phyloP scores from a whole-genome alignment of 2,329 filamentous ascomycete species.

The Ophiocordyceps australis region DNA sequence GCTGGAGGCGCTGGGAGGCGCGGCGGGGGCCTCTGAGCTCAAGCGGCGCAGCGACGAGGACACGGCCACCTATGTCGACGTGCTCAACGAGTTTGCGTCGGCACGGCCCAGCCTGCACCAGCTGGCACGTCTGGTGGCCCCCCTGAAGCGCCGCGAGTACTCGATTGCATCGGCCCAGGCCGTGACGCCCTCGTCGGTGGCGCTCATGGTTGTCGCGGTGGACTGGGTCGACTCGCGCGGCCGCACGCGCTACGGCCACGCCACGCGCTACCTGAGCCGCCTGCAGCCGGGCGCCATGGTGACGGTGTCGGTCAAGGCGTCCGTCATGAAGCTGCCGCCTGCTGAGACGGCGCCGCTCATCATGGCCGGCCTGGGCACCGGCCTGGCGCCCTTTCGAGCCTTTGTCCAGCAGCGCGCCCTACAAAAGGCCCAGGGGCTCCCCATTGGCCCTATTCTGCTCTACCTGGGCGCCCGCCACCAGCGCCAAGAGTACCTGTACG shows the following conservation, averaged over 20 bases:
- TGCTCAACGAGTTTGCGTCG: slow-evolving; percentile 77
- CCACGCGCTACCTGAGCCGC: slow-evolving; percentile 70
- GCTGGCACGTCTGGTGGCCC: slow-evolving; percentile 69
- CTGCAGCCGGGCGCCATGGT: slow-evolving; percentile 62
- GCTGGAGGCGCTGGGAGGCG: slow-evolving; percentile 56
- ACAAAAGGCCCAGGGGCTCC: slow-evolving; percentile 93
- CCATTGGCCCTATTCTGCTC: slow-evolving; percentile 80
- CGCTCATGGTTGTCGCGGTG: slow-evolving; percentile 93
- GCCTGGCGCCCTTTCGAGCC: slow-evolving; percentile 95
- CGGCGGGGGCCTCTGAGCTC: slow-evolving; percentile 74
- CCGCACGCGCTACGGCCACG: slow-evolving; percentile 80
- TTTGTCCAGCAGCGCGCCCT: slow-evolving; percentile 97
- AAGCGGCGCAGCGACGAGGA: slow-evolving; percentile 85
- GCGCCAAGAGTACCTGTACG: slow-evolving; percentile 96
- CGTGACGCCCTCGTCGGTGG: slow-evolving; percentile 75
- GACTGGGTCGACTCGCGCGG: slow-evolving; percentile 83
- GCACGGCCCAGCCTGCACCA: slow-evolving; percentile 81
- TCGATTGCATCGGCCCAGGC: slow-evolving; percentile 97
- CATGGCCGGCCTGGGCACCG: slow-evolving; percentile 97
- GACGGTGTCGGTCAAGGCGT: slow-evolving; percentile 90
- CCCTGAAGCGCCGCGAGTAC: slow-evolving; percentile 94
- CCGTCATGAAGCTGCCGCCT: slow-evolving; percentile 93
- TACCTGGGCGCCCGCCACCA: slow-evolving; percentile 97
- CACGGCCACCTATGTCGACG: slow-evolving; percentile 76
- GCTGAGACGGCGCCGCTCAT: slow-evolving; percentile 84